These are phyloP conservation scores for Wallacemonas rigidus DNA, from an alignment of 208 protist species.

Conservation along the genomic window DNA sequence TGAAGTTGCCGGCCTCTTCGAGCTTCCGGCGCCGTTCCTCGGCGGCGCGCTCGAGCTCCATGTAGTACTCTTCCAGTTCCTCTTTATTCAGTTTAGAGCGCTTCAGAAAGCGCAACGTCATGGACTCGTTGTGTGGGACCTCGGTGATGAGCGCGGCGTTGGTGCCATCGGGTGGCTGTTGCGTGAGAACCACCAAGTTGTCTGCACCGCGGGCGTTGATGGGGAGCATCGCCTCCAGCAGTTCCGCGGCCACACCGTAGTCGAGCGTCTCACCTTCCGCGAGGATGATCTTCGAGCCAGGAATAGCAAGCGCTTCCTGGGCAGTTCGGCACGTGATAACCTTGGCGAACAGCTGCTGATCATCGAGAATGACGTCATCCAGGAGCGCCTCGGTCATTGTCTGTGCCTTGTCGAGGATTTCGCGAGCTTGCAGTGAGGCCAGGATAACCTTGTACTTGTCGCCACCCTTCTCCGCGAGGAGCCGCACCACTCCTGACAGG, in stretches of 20 bases:
- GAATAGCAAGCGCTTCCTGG: slow-evolving; percentile 58
- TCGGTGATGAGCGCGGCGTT: slow-evolving; percentile 53
- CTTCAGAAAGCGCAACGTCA: slow-evolving; percentile 44
- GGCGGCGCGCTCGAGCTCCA: slow-evolving; percentile 61
- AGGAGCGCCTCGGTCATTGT: slow-evolving; percentile 86
- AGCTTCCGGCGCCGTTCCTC: slow-evolving; percentile 51
- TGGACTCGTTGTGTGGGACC: slow-evolving; percentile 32
- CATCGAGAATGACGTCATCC: slow-evolving; percentile 75
- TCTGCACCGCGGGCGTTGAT: slow-evolving; percentile 36
- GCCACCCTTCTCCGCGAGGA: slow-evolving; percentile 72
- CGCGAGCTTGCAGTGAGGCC: slow-evolving; percentile 68
- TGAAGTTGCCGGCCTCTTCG: slow-evolving; percentile 39
- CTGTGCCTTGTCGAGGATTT: slow-evolving; percentile 76
- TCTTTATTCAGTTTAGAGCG: slow-evolving; percentile 69
- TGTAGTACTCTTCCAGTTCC: slow-evolving; percentile 88
- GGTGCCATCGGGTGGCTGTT: slow-evolving; percentile 45
- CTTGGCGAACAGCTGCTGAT: slow-evolving; percentile 68
- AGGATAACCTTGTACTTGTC: slow-evolving; percentile 84
- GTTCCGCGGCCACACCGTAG: slow-evolving; percentile 72
- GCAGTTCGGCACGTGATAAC: slow-evolving; percentile 79
- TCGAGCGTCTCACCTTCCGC: slow-evolving; percentile 78
- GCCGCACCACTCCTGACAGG: slow-evolving; percentile 65
- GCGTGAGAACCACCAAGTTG: slow-evolving; percentile 72
- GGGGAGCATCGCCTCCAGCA: slow-evolving; percentile 54
- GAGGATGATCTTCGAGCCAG: slow-evolving; percentile 73